Percentiles rank a stretch among this genome's conserved stretches.
phyloP scores from a whole-genome alignment of 371 early-diverging fungal genomes.

The Edhazardia aedis region DNA sequence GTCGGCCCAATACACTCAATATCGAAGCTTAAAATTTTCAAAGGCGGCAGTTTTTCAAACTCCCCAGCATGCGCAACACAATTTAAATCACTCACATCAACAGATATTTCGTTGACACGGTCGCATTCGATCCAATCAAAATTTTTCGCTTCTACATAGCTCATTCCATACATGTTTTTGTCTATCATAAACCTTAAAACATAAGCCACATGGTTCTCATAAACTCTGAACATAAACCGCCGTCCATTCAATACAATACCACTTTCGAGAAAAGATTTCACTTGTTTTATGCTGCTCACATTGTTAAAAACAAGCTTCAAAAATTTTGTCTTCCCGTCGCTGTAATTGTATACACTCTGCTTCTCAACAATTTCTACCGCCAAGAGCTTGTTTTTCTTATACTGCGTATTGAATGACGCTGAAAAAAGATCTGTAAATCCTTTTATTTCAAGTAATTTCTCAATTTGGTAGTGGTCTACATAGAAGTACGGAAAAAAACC shows the following conservation, averaged over 20 bases:
- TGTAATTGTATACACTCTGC: too few species aligned
- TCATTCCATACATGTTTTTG: conserved; percentile 47
- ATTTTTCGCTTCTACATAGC: conserved; percentile 30
- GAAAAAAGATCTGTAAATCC: too few species aligned
- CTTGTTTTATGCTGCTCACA: too few species aligned
- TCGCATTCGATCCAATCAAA: conserved; percentile 4
- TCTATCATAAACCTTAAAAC: conserved; percentile 90
- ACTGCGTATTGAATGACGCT: too few species aligned
- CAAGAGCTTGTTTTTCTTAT: too few species aligned
- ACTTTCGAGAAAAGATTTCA: background rate
- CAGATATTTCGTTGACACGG: conserved; percentile 43
- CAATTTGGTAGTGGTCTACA: too few species aligned
- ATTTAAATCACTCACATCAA: conserved; percentile 52
- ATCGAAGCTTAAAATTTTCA: conserved; percentile 86
- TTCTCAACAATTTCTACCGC: too few species aligned
- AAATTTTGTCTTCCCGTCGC: too few species aligned
- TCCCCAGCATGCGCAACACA: conserved; percentile 64
- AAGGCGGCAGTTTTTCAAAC: conserved; percentile 73
- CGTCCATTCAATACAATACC: background rate
- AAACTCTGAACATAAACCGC: conserved; percentile 50
- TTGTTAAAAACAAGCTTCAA: too few species aligned
- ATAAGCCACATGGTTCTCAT: conserved; percentile 72
- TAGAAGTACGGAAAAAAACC: too few species aligned
- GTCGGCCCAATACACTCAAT: conserved; percentile 89
- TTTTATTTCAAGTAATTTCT: too few species aligned